Base-by-base conservation (phyloP, 2,329 filamentous ascomycete genomes). In the Teratosphaeria viscida region DNA sequence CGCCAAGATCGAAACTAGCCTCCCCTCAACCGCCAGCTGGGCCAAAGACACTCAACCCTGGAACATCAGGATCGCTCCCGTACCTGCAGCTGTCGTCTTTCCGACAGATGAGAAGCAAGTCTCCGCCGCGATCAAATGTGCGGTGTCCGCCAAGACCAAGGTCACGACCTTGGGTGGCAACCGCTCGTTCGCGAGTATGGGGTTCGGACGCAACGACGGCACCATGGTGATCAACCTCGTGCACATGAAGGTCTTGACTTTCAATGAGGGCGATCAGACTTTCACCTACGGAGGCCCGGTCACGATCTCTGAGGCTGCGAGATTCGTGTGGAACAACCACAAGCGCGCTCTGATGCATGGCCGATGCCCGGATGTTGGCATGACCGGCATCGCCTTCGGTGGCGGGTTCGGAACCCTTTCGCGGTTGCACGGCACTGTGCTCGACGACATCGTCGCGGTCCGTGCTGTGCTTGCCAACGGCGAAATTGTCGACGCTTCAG, bases 361-460 rank as follows among this genome's bases (percentile, higher is more conserved):
- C 85, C 83, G 0, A 82, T 86, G 10, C 81, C 81, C 52, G 81
- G 85, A 49, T 19, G 63, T 86, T 83, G 1, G 84, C 84, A 5
- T 80, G 86, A 5, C 83, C 81, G 2, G 84, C 81, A 0, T 72
- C 86, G 14, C 78, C 79, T 0, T 68, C 0, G 84, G 64, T 5
- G 66, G 66, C 5, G 66, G 65, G 3, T 67, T 65, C 34, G 67
- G 68, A 1, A 79, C 80, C 69, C 72, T 86, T 14, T 79, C 76
- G 29, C 79, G 81, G 0, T 72, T 74, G 35, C 73, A 82, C 57
- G 85, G 85, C 0, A 73, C 86, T 5, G 75, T 75, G 0, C 79
- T 82, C 56, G 81, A 82, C 68, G 77, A 78, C 61, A 72, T 82
- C 6, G 74, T 70, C 0, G 67, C 70, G 0, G 73, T 68, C 8